Evolutionary conservation across 768 basidiomycete genomes (phyloP).

Genomic region (Mycena pura): DNA sequence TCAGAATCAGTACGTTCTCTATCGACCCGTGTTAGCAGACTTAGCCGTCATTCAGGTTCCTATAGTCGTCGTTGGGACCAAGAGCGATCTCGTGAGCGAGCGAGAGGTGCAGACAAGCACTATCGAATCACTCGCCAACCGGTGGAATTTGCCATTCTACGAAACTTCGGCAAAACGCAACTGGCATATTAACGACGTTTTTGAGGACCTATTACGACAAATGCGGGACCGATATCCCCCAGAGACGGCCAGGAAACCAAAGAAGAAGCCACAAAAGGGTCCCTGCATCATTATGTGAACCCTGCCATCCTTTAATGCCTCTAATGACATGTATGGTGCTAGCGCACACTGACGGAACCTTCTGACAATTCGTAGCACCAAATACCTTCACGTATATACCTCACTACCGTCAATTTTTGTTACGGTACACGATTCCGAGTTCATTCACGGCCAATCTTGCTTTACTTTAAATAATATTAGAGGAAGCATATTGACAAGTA

Average conservation of each 20-base stretch:
- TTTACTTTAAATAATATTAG: slow-evolving; percentile 27
- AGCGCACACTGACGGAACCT: background rate
- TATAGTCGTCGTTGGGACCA: slow-evolving; percentile 87
- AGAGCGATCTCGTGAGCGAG: slow-evolving; percentile 81
- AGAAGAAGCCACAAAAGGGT: slow-evolving; percentile 32
- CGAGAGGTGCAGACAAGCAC: slow-evolving; percentile 74
- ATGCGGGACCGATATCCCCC: slow-evolving; percentile 73
- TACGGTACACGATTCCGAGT: slow-evolving; percentile 16
- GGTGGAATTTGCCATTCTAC: slow-evolving; percentile 79
- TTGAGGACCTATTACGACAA: slow-evolving; percentile 76
- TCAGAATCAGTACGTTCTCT: slow-evolving; percentile 57
- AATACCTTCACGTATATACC: slow-evolving; percentile 28
- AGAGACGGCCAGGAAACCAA: slow-evolving; percentile 47
- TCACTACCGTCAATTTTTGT: slow-evolving; percentile 16
- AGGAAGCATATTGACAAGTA: slow-evolving; percentile 11
- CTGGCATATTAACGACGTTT: slow-evolving; percentile 81
- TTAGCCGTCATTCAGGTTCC: slow-evolving; percentile 58
- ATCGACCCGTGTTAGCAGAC: slow-evolving; percentile 7
- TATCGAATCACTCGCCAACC: slow-evolving; percentile 67
- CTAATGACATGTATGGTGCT: background rate
- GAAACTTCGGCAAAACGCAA: slow-evolving; percentile 90
- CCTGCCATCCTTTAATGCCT: slow-evolving; percentile 8
- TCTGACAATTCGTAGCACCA: slow-evolving; percentile 12
- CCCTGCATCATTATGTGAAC: slow-evolving; percentile 53
- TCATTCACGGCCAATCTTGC: slow-evolving; percentile 11